Percentiles rank a stretch among this genome's conserved stretches.
phyloP scores from a whole-genome alignment of 2,329 filamentous ascomycete genomes.

The Emmonsiellopsis sp. region DNA sequence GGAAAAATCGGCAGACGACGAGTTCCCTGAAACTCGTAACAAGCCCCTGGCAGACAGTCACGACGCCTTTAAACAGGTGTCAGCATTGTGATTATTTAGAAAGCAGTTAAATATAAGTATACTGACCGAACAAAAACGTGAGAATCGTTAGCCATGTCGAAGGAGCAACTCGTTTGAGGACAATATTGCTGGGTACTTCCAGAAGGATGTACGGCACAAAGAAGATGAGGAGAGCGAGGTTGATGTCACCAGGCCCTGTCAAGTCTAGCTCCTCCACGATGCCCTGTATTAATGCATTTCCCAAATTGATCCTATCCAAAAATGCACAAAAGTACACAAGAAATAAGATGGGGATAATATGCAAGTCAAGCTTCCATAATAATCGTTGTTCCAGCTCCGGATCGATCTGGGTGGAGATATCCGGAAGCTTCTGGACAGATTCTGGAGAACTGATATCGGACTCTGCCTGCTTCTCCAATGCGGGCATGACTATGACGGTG shows the following conservation, averaged over 20 bases:
- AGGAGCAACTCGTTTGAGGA: conserved; percentile 36
- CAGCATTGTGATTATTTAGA: neutral
- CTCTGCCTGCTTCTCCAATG: neutral
- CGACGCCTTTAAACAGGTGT: conserved; percentile 29
- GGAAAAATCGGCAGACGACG: conserved; percentile 26
- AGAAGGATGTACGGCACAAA: conserved; percentile 39
- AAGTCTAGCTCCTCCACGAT: conserved; percentile 36
- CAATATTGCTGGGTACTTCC: conserved; percentile 41
- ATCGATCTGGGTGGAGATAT: conserved; percentile 10
- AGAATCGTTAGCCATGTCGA: conserved; percentile 33
- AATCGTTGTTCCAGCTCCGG: conserved; percentile 31
- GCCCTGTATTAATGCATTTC: conserved; percentile 39
- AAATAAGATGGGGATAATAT: conserved; percentile 40
- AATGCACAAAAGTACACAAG: conserved; percentile 39
- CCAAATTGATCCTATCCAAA: conserved; percentile 40
- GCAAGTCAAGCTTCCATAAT: conserved; percentile 38
- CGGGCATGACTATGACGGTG: neutral
- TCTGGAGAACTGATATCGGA: neutral
- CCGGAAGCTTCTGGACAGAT: no score
- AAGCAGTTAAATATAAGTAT: neutral
- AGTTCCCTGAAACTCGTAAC: conserved; percentile 32
- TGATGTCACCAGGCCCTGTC: conserved; percentile 35
- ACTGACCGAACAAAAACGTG: conserved; percentile 32
- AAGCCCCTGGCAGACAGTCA: conserved; percentile 37
- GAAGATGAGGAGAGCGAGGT: conserved; percentile 36